phyloP scores from a whole-genome alignment of 257 asterid species.

The Verbena officinalis region DNA sequence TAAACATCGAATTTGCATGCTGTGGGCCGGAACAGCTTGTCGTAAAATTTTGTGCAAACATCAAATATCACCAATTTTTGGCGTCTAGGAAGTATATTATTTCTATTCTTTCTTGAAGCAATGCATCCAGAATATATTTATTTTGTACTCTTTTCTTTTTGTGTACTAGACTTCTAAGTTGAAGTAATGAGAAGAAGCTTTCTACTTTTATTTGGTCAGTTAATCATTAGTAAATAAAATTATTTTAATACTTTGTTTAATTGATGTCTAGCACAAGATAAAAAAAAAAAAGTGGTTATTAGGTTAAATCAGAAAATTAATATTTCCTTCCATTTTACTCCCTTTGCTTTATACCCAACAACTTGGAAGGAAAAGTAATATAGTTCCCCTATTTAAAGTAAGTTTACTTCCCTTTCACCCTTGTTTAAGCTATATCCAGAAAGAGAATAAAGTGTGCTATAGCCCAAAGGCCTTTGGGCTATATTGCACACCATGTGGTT shows the following conservation, averaged over 20 bases:
- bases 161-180: neutral
- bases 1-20: neutral
- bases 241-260: neutral
- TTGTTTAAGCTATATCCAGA: too few relatives aligned
- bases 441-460: too few relatives aligned
- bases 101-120: neutral
- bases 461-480: too few relatives aligned
- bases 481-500: too few relatives aligned
- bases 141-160: neutral
- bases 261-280: neutral
- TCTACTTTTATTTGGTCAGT: neutral
- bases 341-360: neutral
- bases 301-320: neutral
- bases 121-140: too few relatives aligned
- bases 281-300: neutral
- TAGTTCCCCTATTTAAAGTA: neutral
- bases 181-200: neutral
- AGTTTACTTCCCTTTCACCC: neutral
- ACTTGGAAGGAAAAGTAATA: slow-evolving; percentile 1
- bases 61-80: too few relatives aligned
- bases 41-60: too few relatives aligned
- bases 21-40: neutral
- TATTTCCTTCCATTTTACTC: neutral
- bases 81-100: too few relatives aligned
- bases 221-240: neutral